Evolutionary conservation across 352 stramenopile genomes (phyloP).

Genomic region (Phytophthora litchii): DNA sequence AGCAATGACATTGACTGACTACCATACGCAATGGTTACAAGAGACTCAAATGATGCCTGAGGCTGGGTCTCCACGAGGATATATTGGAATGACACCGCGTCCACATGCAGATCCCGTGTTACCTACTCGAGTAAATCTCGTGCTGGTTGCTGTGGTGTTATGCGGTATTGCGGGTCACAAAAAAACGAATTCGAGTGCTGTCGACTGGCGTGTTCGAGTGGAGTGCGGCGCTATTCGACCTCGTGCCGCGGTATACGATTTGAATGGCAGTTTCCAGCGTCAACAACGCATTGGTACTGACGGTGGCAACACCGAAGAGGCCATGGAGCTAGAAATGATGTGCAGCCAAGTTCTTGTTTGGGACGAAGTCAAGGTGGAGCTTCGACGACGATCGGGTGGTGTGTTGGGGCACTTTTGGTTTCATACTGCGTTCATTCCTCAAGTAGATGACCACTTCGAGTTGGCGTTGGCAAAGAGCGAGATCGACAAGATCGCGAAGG

Average conservation of each 20-base stretch:
- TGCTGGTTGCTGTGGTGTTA: constrained; percentile 47
- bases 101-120: constrained; percentile 36
- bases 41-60: constrained; percentile 33
- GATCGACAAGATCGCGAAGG: constrained; percentile 77
- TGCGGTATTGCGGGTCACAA: constrained; percentile 54
- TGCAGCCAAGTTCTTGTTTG: constrained; percentile 57
- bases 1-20: constrained; percentile 43
- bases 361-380: constrained; percentile 65
- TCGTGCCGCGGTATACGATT: constrained; percentile 30
- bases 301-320: constrained; percentile 9
- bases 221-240: constrained; percentile 47
- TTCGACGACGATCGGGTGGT: constrained; percentile 47
- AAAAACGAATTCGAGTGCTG: constrained; percentile 34
- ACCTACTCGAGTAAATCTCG: constrained; percentile 40
- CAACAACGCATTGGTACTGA: constrained; percentile 4
- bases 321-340: constrained; percentile 46
- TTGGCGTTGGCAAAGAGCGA: constrained; percentile 58
- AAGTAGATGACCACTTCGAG: constrained; percentile 30
- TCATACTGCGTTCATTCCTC: constrained; percentile 68
- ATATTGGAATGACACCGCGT: constrained; percentile 7
- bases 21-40: constrained; percentile 53
- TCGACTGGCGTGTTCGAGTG: constrained; percentile 59
- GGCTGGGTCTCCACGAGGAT: constrained; percentile 20
- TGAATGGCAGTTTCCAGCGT: constrained; percentile 28
- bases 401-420: constrained; percentile 79